Evolutionary conservation across 805 yeast genomes (phyloP), one percentile per base, ranked within the genome.

Genomic region (Candida ascalaphidarum): DNA sequence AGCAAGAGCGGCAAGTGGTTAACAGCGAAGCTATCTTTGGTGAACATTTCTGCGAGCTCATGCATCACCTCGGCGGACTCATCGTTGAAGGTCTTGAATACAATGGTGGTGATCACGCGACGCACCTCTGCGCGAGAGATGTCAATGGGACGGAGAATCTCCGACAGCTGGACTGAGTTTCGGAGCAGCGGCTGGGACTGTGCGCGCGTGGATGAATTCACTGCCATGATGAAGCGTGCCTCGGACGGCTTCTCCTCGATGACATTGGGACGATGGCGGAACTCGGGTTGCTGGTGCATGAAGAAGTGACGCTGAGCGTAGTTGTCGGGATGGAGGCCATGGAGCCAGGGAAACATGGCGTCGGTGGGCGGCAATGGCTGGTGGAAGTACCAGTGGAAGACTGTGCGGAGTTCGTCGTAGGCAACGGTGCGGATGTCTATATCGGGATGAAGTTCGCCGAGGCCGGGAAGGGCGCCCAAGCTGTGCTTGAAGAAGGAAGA

Each of bases 321-420:
- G 43, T 75, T 74, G 20, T 65, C 61, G 10, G 61, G 63, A 36
- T 78, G 74, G 24, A 81, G 60, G 1, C 94, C 92, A 49, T 88
- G 95, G 15, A 84, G 61, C 96, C 96, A 86, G 1, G 96, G 96
- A 43, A 86, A 88, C 67, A 88, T 72, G 8, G 46, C 45, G 14
- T 64, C 68, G 12, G 88, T 78, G 3, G 70, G 71, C 0, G 96
- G 95, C 4, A 62, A 45, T 1, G 56, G 52, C 12, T 42, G 41
- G 38, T 54, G 50, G 37, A 62, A 62, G 38, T 62, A 62, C 58
- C 62, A 58, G 12, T 34, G 29, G 32, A 61, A 59, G 0, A 60
- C 47, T 44, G 42, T 9, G 21, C 28, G 14, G 30, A 34, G 26
- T 28, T 44, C 27, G 7, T 23, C 22, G 6, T 29, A 18, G 11